A percentile compares a stretch with the other conserved stretches of the same genome.
Conservation (phyloP, 2,329 filamentous ascomycete species). For the Colletotrichum plurivorum region DNA sequence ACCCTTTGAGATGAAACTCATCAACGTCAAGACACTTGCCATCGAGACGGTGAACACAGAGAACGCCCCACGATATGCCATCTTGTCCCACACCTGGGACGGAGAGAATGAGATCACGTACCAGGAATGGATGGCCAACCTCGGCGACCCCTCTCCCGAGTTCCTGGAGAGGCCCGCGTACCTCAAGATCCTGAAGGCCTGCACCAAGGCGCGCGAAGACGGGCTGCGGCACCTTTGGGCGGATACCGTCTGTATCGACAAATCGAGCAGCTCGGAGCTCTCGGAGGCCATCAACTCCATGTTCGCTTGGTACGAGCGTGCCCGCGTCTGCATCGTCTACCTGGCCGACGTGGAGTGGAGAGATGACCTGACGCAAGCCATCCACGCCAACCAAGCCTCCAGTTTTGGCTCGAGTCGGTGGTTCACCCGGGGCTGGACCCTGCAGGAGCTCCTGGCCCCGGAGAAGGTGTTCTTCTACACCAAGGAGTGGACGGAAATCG, state of each 20-base stretch:
- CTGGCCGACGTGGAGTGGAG: slow-evolving; percentile 34
- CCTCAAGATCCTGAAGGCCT: slow-evolving; percentile 28
- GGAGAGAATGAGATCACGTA: slow-evolving; percentile 47
- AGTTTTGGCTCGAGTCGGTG: slow-evolving; percentile 43
- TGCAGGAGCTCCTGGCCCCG: slow-evolving; percentile 75
- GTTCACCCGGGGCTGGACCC: slow-evolving; percentile 67
- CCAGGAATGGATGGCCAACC: slow-evolving; percentile 41
- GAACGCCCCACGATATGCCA: slow-evolving; percentile 46
- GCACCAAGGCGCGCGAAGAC: slow-evolving; percentile 21
- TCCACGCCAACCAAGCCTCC: slow-evolving; percentile 4
- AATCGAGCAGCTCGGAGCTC: slow-evolving; percentile 49
- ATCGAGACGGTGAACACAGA: slow-evolving; percentile 45
- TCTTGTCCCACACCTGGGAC: slow-evolving; percentile 54
- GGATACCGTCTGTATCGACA: slow-evolving; percentile 52
- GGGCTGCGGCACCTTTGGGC: slow-evolving; percentile 46
- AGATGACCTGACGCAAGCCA: neutral
- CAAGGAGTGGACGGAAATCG: slow-evolving; percentile 45
- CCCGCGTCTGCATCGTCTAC: slow-evolving; percentile 46
- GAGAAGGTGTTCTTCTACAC: slow-evolving; percentile 48
- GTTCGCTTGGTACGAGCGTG: slow-evolving; percentile 50
- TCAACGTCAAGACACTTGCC: slow-evolving; percentile 43
- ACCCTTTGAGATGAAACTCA: slow-evolving; percentile 45
- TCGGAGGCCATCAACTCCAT: slow-evolving; percentile 46
- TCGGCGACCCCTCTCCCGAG: slow-evolving; percentile 5
- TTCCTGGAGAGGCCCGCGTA: slow-evolving; percentile 24